phyloP scores from a whole-genome alignment of 345 rosid genomes.

The Lepidium aucheri region DNA sequence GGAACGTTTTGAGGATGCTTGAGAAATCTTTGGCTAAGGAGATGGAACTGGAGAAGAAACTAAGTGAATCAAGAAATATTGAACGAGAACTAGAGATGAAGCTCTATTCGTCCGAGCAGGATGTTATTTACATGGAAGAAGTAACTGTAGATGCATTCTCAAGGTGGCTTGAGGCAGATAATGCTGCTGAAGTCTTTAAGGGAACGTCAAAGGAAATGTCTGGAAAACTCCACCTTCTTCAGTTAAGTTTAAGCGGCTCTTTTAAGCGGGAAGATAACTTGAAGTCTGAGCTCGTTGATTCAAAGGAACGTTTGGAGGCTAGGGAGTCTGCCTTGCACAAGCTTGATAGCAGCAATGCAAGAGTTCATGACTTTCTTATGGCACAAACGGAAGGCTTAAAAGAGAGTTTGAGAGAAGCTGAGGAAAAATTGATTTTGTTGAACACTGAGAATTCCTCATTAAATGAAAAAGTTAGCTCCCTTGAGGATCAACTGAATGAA shows the following conservation, averaged over 20 bases:
- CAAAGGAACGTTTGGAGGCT: conserved; percentile 40
- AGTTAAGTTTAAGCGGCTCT: conserved; percentile 59
- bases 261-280: conserved; percentile 45
- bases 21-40: conserved; percentile 94
- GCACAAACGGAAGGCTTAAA: conserved; percentile 48
- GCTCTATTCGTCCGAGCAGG: conserved; percentile 51
- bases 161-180: conserved; percentile 64
- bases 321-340: conserved; percentile 46
- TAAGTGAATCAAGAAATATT: conserved; percentile 52
- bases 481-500: conserved; percentile 42
- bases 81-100: conserved; percentile 51
- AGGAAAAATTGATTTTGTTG: conserved; percentile 38
- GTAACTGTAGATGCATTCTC: conserved; percentile 47
- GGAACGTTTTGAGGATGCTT: conserved; percentile 73
- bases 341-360: conserved; percentile 42
- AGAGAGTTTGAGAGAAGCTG: conserved; percentile 52
- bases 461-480: conserved; percentile 39
- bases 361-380: conserved; percentile 33
- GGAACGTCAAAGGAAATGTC: conserved; percentile 68
- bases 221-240: conserved; percentile 52
- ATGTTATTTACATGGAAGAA: conserved; percentile 51
- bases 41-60: conserved; percentile 79
- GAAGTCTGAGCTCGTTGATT: conserved; percentile 41
- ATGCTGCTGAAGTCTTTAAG: conserved; percentile 55
- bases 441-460: conserved; percentile 46